Percentiles rank a stretch among this genome's conserved stretches.
Conservation (phyloP, 345 rosid species). For the Hibiscus trionum region DNA sequence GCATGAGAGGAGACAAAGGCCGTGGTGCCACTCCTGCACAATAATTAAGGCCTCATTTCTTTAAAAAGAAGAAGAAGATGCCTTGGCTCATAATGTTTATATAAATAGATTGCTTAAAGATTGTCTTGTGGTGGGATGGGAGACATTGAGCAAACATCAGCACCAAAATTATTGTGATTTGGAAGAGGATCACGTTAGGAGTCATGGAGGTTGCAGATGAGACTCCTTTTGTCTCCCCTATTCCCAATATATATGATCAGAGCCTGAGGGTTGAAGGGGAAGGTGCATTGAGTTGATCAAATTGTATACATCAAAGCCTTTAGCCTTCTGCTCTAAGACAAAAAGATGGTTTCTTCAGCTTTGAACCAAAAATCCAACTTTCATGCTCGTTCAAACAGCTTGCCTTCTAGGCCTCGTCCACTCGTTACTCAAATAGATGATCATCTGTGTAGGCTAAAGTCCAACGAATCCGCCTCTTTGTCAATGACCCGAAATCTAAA, state of each 20-base stretch:
- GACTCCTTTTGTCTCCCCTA: neutral
- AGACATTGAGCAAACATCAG: neutral
- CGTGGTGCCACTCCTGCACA: neutral
- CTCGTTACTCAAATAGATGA: slow-evolving; percentile 20
- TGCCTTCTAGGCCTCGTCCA: neutral
- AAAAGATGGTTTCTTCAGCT: too few species aligned
- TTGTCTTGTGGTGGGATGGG: neutral
- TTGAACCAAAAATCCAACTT: too few species aligned
- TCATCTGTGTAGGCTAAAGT: slow-evolving; percentile 22
- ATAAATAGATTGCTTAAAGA: neutral
- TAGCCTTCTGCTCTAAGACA: too few species aligned
- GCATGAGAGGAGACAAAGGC: neutral
- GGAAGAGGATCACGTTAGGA: neutral
- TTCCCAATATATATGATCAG: neutral
- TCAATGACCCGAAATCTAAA: neutral
- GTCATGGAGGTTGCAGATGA: neutral
- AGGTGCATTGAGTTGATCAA: neutral
- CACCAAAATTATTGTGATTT: neutral
- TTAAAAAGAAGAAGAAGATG: neutral
- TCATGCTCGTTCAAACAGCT: too few species aligned
- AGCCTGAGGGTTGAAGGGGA: neutral
- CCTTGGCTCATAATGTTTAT: neutral
- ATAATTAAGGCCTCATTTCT: neutral
- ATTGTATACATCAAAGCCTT: neutral
- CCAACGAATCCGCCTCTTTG: neutral